Base-by-base conservation (phyloP, 495 filamentous ascomycete species). In the Hypoxylon lienhwacheense region DNA sequence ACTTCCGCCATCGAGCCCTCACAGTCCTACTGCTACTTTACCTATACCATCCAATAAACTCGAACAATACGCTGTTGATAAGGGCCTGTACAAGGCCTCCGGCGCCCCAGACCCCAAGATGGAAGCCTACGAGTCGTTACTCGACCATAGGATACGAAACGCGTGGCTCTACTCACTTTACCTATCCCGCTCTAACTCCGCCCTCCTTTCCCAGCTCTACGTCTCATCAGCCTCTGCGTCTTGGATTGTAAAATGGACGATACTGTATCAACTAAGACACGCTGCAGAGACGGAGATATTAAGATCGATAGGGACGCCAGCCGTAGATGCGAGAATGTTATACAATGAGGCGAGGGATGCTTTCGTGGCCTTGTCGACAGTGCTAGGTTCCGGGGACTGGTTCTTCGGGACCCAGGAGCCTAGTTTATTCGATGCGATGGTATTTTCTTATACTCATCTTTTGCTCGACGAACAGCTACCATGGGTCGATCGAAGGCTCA, bases 361-460 rank as follows among this genome's bases (percentile, higher is more conserved):
- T 4, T 83, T 95, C 31, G 78, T 76, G 41, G 90, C 92, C 1
- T 70, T 98, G 15, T 85, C 84, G 1, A 74, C 73, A n/a, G 53
- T 91, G 0, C 75, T 98, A 5, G 80, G 81, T 0, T 73, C 80
- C 1, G 73, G 84, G 34, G 54, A 47, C 5, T 77, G 73, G 73
- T 75, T 76, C 34, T 74, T 73, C 41, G 63, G 58, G 11, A 41
- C 14, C 7, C 14, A 52, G 14, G 74, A 70, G 19, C 90, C 93
- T 1, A 81, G 83, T 0, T 61, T 91, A 8, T 89, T 98, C 59
- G 93, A 98, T 69, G 90, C 91, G 19, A 82, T 78, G 47, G 82
- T 97, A 16, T 97, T 96, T 73, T 85, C 88, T 17, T 98, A 96
- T 69, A 90, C 89, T n/a, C 80, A 92, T 66, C 66, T 96, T 14